Evolutionary conservation across 345 rosid genomes (phyloP).

Genomic region (Melaleuca alternifolia): DNA sequence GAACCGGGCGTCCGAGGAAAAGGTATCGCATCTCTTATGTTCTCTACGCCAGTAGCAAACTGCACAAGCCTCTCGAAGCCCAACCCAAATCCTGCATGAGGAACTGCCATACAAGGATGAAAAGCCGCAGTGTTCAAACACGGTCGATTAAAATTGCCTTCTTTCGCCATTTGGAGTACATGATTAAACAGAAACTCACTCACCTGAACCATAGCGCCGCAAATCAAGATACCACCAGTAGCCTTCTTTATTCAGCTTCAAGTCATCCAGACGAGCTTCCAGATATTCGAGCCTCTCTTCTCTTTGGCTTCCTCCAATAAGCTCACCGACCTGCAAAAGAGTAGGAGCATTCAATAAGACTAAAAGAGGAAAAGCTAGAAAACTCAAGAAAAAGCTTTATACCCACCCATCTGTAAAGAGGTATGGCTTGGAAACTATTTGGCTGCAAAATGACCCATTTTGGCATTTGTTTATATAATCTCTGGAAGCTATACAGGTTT

Average conservation of each 20-base stretch:
- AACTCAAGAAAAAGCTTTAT: not conserved
- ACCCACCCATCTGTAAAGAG: not conserved
- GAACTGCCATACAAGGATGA: slow-evolving; percentile 41
- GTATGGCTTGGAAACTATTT: not conserved
- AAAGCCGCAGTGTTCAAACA: not conserved
- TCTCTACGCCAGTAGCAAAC: slow-evolving; percentile 87
- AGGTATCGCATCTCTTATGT: slow-evolving; percentile 89
- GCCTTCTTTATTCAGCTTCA: slow-evolving; percentile 72
- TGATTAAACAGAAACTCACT: not conserved
- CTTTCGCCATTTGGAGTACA: not conserved
- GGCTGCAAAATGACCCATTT: not conserved
- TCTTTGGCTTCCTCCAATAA: slow-evolving; percentile 98
- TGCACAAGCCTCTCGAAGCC: slow-evolving; percentile 98
- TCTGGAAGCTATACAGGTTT: not conserved
- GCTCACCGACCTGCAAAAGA: slow-evolving; percentile 69
- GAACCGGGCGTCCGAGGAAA: slow-evolving; percentile 92
- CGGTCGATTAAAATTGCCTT: not conserved
- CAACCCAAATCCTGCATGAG: slow-evolving; percentile 93
- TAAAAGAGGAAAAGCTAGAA: not conserved
- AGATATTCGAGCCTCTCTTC: slow-evolving; percentile 84
- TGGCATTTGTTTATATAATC: not conserved
- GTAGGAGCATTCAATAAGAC: not conserved
- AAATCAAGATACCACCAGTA: slow-evolving; percentile 99
- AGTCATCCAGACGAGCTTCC: slow-evolving; percentile 70
- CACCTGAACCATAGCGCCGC: slow-evolving; percentile 95